Percentiles rank a stretch among this genome's conserved stretches.
phyloP scores from a whole-genome alignment of 148 eudicot species.

The Simmondsia chinensis region DNA sequence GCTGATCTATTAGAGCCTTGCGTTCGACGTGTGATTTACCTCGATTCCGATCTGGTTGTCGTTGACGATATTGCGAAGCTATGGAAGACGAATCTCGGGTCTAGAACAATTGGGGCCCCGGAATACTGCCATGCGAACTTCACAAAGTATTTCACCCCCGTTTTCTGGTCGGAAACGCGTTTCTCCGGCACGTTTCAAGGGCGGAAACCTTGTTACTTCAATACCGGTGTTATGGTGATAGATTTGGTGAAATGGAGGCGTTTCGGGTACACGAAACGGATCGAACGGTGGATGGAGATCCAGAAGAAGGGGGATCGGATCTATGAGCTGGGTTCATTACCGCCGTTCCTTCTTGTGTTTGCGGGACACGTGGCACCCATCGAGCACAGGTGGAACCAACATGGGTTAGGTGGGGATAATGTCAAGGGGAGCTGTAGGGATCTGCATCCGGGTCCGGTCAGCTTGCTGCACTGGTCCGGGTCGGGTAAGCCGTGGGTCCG shows the following conservation, averaged over 20 bases:
- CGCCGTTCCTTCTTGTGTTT: constrained; percentile 13
- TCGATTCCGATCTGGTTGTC: constrained; percentile 24
- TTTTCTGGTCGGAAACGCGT: constrained; percentile 7
- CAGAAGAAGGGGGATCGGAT: constrained; percentile 10
- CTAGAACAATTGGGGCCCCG: constrained; percentile 20
- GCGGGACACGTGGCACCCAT: constrained; percentile 8
- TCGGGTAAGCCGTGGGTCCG: constrained; percentile 17
- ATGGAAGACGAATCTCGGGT: constrained; percentile 14
- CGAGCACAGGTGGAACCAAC: constrained; percentile 17
- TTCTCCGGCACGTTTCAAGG: constrained; percentile 2
- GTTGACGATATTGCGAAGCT: constrained; percentile 25
- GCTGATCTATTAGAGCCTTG: constrained; percentile 19
- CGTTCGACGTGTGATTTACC: constrained; percentile 19
- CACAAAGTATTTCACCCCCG: constrained; percentile 21
- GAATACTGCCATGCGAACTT: constrained; percentile 28
- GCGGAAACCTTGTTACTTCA: constrained; percentile 11
- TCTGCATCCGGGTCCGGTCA: constrained; percentile 12
- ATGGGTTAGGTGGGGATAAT: constrained; percentile 17
- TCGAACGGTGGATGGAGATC: constrained; percentile 15
- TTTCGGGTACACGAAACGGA: constrained; percentile 5
- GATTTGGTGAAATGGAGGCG: constrained; percentile 6
- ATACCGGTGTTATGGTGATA: constrained; percentile 16
- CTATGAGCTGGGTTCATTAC: constrained; percentile 13
- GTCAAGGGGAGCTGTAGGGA: constrained; percentile 10
- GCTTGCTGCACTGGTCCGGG: constrained; percentile 13